Conservation (phyloP, 768 basidiomycete species). For the Lentinula aciculospora region DNA sequence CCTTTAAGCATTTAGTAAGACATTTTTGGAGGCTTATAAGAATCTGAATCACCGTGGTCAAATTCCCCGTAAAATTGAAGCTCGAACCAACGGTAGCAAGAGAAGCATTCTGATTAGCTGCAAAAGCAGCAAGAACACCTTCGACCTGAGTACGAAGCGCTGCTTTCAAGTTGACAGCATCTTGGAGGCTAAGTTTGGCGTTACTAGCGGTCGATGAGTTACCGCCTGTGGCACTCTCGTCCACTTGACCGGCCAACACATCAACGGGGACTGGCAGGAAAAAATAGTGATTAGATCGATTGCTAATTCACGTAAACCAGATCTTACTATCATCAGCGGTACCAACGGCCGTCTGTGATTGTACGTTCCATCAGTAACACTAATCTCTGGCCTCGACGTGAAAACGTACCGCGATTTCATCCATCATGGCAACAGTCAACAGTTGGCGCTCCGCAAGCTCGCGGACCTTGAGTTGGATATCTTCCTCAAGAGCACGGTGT, state of each 20-base stretch:
- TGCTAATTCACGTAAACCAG: background rate
- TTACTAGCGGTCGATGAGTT: constrained; percentile 15
- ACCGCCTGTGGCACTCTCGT: constrained; percentile 14
- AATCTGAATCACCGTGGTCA: constrained; percentile 4
- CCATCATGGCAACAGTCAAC: constrained; percentile 17
- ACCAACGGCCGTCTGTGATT: constrained; percentile 15
- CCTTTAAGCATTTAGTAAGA: constrained; percentile 2
- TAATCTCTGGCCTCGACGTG: too few species aligned
- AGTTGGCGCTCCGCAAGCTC: constrained; percentile 14
- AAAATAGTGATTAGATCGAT: background rate
- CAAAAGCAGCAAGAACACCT: background rate
- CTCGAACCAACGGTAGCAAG: background rate
- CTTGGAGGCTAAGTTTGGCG: constrained; percentile 14
- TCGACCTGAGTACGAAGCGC: constrained; percentile 15
- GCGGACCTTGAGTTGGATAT: constrained; percentile 6
- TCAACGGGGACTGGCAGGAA: constrained; percentile 19
- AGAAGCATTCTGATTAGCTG: constrained; percentile 5
- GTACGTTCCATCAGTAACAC: too few species aligned
- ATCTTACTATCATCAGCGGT: constrained; percentile 15
- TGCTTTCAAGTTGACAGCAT: constrained; percentile 19
- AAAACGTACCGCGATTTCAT: constrained; percentile 14
- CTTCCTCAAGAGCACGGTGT: constrained; percentile 7
- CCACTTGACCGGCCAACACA: constrained; percentile 17
- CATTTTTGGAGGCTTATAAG: background rate
- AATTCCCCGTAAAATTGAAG: constrained; percentile 5